Evolutionary conservation across 495 filamentous ascomycete genomes (phyloP).

Genomic region (Penicillium tannophilum): DNA sequence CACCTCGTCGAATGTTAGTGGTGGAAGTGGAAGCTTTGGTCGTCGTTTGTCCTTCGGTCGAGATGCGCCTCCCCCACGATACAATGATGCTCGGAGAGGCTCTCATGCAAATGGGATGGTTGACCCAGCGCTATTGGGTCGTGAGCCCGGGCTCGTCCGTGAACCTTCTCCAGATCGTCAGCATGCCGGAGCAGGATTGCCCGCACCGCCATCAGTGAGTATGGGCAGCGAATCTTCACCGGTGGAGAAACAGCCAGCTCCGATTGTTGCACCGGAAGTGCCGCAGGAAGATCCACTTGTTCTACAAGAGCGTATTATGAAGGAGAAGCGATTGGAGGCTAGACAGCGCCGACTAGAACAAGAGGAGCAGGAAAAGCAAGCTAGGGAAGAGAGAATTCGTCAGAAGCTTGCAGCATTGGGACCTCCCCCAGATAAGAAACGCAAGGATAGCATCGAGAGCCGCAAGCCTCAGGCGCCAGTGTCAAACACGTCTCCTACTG

Average conservation of each 20-base stretch:
- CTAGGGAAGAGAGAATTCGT: slow-evolving; percentile 75
- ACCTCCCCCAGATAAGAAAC: slow-evolving; percentile 59
- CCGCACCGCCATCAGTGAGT: slow-evolving; percentile 51
- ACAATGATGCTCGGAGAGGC: slow-evolving; percentile 47
- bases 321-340: slow-evolving; percentile 73
- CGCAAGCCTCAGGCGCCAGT: slow-evolving; percentile 29
- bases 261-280: slow-evolving; percentile 30
- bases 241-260: slow-evolving; percentile 34
- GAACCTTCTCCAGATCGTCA: slow-evolving; percentile 32
- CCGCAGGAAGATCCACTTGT: slow-evolving; percentile 61
- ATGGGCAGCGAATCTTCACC: slow-evolving; percentile 43
- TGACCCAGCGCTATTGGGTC: slow-evolving; percentile 34
- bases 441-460: slow-evolving; percentile 37
- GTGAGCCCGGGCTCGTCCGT: slow-evolving; percentile 28
- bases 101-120: slow-evolving; percentile 48
- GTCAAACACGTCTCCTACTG: slow-evolving; percentile 19
- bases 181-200: slow-evolving; percentile 39
- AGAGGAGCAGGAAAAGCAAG: slow-evolving; percentile 79
- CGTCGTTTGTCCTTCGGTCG: slow-evolving; percentile 59
- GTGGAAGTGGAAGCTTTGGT: slow-evolving; percentile 74
- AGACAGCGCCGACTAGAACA: slow-evolving; percentile 78
- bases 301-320: slow-evolving; percentile 83
- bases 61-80: slow-evolving; percentile 46
- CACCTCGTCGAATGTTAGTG: slow-evolving; percentile 93
- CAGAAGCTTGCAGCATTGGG: slow-evolving; percentile 81